These are phyloP conservation scores for Chalciporus pseudorubinellus DNA, from an alignment of 768 basidiomycete species.

Conservation along the genomic window DNA sequence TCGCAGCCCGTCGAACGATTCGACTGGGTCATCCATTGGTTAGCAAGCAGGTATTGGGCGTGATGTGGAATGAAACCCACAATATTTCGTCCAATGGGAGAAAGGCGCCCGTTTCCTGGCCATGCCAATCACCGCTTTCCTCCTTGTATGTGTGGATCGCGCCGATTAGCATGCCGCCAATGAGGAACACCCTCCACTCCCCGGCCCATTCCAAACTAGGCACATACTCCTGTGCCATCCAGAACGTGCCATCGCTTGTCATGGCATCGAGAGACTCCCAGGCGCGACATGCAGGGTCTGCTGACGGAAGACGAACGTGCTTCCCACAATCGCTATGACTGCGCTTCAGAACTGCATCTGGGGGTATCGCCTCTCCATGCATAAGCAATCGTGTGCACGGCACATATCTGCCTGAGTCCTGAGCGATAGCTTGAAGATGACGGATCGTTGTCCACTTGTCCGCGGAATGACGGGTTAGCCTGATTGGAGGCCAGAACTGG, in stretches of 20 bases:
- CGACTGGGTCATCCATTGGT: no score
- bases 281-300: not conserved
- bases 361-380: not conserved
- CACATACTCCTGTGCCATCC: constrained; percentile 8
- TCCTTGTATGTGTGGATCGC: not conserved
- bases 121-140: not conserved
- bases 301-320: not conserved
- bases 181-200: constrained; percentile 3
- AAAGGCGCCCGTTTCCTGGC: not conserved
- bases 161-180: not conserved
- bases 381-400: not conserved
- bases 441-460: not conserved
- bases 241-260: not conserved
- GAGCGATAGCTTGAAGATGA: not conserved
- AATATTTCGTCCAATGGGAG: not conserved
- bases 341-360: not conserved
- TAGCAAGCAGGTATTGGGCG: not conserved
- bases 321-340: not conserved
- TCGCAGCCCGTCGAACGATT: not conserved
- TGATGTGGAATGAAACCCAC: not conserved
- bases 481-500: not conserved
- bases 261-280: not conserved
- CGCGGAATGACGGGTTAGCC: not conserved
- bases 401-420: no score
- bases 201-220: not conserved